A percentile compares a stretch with the other conserved stretches of the same genome.
Conservation (phyloP, 2,329 filamentous ascomycete species). For the Fusarium sp. region DNA sequence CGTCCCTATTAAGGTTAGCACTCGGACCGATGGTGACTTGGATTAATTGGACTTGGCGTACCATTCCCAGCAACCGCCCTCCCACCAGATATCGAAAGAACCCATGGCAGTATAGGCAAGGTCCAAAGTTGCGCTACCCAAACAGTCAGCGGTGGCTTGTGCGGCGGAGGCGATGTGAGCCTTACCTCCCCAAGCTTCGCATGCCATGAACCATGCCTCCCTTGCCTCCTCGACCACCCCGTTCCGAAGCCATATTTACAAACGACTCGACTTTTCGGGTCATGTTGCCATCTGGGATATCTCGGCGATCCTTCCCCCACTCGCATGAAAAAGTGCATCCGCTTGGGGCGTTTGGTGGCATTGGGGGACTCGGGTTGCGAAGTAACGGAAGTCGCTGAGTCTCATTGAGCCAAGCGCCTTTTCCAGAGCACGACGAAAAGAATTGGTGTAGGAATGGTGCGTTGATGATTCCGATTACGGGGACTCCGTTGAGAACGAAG, state of each 20-base stretch:
- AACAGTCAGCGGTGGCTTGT: conserved; percentile 1
- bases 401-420: conserved; percentile 78
- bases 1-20: conserved; percentile 65
- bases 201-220: conserved; percentile 86
- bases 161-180: neutral
- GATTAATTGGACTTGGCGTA: conserved; percentile 47
- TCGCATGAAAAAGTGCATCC: conserved; percentile 81
- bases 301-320: conserved; percentile 82
- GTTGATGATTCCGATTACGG: conserved; percentile 78
- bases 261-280: conserved; percentile 80
- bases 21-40: neutral
- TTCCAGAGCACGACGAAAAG: conserved; percentile 74
- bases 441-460: conserved; percentile 77
- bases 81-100: conserved; percentile 85
- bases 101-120: conserved; percentile 82
- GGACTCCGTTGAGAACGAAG: conserved; percentile 69
- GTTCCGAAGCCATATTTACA: conserved; percentile 78
- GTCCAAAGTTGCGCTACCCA: conserved; percentile 74
- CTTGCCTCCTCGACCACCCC: conserved; percentile 70
- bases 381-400: conserved; percentile 72
- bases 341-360: conserved; percentile 73
- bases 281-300: conserved; percentile 75
- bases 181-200: conserved; percentile 71
- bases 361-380: conserved; percentile 69
- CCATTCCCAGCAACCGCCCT: conserved; percentile 86